Conservation (phyloP, 2,329 filamentous ascomycete species). For the Alternaria burnsii region DNA sequence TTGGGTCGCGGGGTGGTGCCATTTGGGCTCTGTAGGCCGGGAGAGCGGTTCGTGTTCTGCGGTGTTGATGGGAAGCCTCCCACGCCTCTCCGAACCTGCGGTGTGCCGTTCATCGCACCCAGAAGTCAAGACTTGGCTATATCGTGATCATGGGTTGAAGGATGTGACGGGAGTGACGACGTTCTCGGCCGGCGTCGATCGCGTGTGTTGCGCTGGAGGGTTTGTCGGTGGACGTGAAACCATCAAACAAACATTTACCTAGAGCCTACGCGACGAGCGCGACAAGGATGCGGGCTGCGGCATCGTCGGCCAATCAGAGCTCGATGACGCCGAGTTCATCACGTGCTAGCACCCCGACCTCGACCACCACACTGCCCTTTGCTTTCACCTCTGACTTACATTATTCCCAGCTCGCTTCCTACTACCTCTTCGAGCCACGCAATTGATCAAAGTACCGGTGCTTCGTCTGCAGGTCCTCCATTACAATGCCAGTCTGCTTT, state of each 20-base stretch:
- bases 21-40: constrained; percentile 36
- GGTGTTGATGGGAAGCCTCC: constrained; percentile 80
- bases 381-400: constrained; percentile 11
- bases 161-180: neutral
- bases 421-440: constrained; percentile 12
- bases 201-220: constrained; percentile 13
- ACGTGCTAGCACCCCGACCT: constrained; percentile 12
- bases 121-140: constrained; percentile 27
- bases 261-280: constrained; percentile 33
- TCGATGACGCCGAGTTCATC: constrained; percentile 16
- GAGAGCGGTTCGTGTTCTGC: constrained; percentile 51
- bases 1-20: constrained; percentile 43
- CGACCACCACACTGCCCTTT: constrained; percentile 1
- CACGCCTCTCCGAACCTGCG: constrained; percentile 74
- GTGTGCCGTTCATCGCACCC: constrained; percentile 83
- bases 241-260: constrained; percentile 40
- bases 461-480: constrained; percentile 5
- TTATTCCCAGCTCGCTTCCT: neutral
- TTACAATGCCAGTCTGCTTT: constrained; percentile 28
- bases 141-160: constrained; percentile 29
- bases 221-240: constrained; percentile 20
- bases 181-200: constrained; percentile 14
- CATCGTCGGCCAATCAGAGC: constrained; percentile 30
- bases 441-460: constrained; percentile 9
- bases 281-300: constrained; percentile 30